phyloP scores from a whole-genome alignment of 805 yeast genomes.

The Schizosaccharomyces osmophilus region DNA sequence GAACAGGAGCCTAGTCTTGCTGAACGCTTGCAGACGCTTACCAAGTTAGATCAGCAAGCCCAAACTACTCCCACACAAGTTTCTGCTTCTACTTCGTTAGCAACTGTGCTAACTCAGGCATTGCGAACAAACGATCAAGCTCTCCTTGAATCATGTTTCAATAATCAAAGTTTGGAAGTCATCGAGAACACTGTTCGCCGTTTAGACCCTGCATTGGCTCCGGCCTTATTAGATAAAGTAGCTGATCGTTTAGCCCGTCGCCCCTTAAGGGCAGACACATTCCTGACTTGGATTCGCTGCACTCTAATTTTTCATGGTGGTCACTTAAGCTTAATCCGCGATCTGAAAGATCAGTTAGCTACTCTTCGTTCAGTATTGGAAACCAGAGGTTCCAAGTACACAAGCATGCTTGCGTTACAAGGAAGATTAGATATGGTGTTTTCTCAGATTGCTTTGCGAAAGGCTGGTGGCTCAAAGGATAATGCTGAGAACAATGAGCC shows the following conservation, averaged over 20 bases:
- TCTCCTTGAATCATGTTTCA: constrained; percentile 59
- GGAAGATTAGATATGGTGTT: constrained; percentile 61
- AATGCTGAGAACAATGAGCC: constrained; percentile 10
- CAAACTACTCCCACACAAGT: constrained; percentile 8
- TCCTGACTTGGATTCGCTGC: constrained; percentile 59
- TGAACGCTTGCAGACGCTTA: constrained; percentile 17
- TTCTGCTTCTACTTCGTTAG: constrained; percentile 47
- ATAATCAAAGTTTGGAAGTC: constrained; percentile 25
- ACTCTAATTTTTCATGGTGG: constrained; percentile 46
- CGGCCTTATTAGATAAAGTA: constrained; percentile 22
- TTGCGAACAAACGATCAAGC: constrained; percentile 67
- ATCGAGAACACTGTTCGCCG: constrained; percentile 31
- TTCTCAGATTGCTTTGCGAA: constrained; percentile 50
- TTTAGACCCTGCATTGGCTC: constrained; percentile 22
- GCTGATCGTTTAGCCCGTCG: constrained; percentile 27
- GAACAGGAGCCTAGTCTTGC: constrained; percentile 22
- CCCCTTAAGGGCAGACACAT: constrained; percentile 27
- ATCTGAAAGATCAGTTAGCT: constrained; percentile 30
- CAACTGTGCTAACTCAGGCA: constrained; percentile 73
- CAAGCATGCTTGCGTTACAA: constrained; percentile 51
- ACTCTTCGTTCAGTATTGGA: constrained; percentile 32
- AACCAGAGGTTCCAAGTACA: constrained; percentile 32
- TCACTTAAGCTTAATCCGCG: constrained; percentile 26
- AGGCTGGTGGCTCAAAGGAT: constrained; percentile 17
- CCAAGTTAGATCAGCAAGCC: constrained; percentile 5